phyloP scores from a whole-genome alignment of 495 filamentous ascomycete genomes.

The Glarea lozoyensis region DNA sequence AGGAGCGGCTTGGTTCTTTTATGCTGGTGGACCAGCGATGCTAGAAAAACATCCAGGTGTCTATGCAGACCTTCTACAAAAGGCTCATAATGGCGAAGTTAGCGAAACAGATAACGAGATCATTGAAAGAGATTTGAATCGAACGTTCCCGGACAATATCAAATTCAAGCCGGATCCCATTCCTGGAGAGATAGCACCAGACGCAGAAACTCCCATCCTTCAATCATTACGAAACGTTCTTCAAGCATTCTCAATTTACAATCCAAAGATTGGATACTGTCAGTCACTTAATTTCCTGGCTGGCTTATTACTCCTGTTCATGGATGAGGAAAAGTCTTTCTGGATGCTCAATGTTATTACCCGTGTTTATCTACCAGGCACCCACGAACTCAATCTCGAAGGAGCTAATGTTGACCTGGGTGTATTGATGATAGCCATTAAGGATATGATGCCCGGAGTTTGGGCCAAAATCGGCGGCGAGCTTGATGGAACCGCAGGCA shows the following conservation, averaged over 20 bases:
- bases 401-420: constrained; percentile 92
- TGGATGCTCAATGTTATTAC: constrained; percentile 94
- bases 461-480: constrained; percentile 85
- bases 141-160: constrained; percentile 93
- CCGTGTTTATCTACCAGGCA: constrained; percentile 77
- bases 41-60: constrained; percentile 63
- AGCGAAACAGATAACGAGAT: constrained; percentile 71
- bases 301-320: constrained; percentile 88
- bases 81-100: constrained; percentile 52
- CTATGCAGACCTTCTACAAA: constrained; percentile 60
- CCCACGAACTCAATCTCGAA: constrained; percentile 85
- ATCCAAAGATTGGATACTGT: constrained; percentile 86
- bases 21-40: constrained; percentile 78
- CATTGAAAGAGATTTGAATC: constrained; percentile 90
- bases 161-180: constrained; percentile 69
- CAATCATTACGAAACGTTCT: constrained; percentile 75
- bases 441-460: constrained; percentile 74
- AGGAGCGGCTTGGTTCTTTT: constrained; percentile 94
- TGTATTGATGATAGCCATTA: constrained; percentile 78
- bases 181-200: constrained; percentile 17
- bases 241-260: constrained; percentile 81
- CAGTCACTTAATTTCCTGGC: constrained; percentile 96
- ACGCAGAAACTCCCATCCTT: constrained; percentile 68
- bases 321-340: constrained; percentile 84
- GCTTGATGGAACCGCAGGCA: constrained; percentile 44